A percentile compares a stretch with the other conserved stretches of the same genome.
phyloP scores from a whole-genome alignment of 306 rosid genomes.

The Gynostemma pentaphyllum region DNA sequence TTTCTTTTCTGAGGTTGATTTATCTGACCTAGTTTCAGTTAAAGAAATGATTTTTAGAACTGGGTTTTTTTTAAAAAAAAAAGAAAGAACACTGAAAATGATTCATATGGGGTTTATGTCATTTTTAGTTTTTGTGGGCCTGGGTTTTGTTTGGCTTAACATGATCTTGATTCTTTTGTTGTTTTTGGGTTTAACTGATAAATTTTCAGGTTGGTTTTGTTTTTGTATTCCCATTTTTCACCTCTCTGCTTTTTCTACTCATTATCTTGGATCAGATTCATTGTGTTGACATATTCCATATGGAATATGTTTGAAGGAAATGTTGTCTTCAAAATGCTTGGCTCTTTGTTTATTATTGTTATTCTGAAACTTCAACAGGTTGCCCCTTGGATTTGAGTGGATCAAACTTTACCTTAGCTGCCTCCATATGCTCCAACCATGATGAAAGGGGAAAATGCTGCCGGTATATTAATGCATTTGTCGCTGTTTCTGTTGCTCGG shows the following conservation, averaged over 20 bases:
- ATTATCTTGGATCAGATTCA: too few relatives aligned
- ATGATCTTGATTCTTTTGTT: background rate
- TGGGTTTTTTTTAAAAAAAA: too few relatives aligned
- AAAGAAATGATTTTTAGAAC: constrained; percentile 14
- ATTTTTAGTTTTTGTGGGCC: background rate
- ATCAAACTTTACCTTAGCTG: constrained; percentile 69
- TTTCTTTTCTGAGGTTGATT: constrained; percentile 10
- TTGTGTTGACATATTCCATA: too few relatives aligned
- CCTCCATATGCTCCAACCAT: constrained; percentile 59
- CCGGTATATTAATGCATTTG: constrained; percentile 78
- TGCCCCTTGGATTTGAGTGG: constrained; percentile 76
- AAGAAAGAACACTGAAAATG: too few relatives aligned
- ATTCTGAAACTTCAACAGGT: constrained; percentile 38
- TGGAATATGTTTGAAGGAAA: background rate
- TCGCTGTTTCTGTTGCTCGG: constrained; percentile 73
- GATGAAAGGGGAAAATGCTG: constrained; percentile 79
- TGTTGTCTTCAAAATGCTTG: background rate
- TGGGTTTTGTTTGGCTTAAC: background rate
- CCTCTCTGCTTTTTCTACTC: too few relatives aligned
- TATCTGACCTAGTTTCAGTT: constrained; percentile 16
- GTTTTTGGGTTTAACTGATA: background rate
- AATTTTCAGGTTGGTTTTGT: background rate
- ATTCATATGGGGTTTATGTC: too few relatives aligned
- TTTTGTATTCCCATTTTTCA: too few relatives aligned
- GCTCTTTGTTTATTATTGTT: constrained; percentile 14